Evolutionary conservation across 768 basidiomycete species (phyloP), one percentile per base, ranked within the genome.

Genomic region (Suillus tomentosus): DNA sequence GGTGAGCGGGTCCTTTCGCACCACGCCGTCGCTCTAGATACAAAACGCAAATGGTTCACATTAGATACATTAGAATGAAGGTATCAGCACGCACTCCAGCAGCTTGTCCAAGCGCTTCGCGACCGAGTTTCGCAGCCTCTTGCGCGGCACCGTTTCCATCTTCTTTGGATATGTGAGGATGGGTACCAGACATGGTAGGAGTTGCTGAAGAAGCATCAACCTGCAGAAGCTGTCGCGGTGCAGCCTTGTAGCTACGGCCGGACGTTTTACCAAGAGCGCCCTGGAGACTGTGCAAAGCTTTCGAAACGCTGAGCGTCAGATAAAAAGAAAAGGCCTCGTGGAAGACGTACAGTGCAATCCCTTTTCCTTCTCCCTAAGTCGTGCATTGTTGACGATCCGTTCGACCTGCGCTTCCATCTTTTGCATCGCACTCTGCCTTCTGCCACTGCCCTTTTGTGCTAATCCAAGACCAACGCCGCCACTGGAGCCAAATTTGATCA

Each of bases 331-430:
- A 62, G 17, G 13, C 10, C 17, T 39, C 31, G 7, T 36, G 63
- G 40, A 69, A 76, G 63, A 68, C 70, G 84, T 82, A 73, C 70
- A 84, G 67, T 88, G 85, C 62, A 87, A 64, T 19, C 87, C 88
- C 72, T 95, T 93, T 71, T 94, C 92, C 76, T 89, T 92, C 73
- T 95, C 94, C 67, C 94, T 81, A 73, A 89, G 82, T 68, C 93
- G 86, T 0, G 95, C 92, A 73, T 92, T 95, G 69, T 88, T 95
- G 24, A 99, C 96, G 66, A 99, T 92, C 67, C 96, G 82, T 79
- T 99, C 96, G 17, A 99, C 96, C 74, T 99, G 97, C 62, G 90
- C 85, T 70, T 94, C 92, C 94, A 95, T 95, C 67, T 91, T 84
- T 73, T 95, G 90, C 91, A 95, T 92, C 0, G 94, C 94, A 68